Base-by-base conservation (phyloP, 768 basidiomycete genomes). In the Lyophyllum semitale region DNA sequence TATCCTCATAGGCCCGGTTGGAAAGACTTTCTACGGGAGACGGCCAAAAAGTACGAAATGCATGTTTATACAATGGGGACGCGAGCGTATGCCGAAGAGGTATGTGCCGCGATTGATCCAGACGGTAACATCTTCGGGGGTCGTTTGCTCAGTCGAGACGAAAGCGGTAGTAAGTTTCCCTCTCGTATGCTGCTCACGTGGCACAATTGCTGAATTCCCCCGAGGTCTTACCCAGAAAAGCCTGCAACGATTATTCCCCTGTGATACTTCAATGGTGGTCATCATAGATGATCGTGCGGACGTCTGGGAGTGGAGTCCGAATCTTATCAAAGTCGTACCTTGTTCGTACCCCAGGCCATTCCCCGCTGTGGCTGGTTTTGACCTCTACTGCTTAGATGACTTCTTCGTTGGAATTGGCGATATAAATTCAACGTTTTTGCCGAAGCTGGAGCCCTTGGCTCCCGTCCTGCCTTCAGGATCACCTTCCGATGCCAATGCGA, bases 51-150 rank as follows among this genome's bases (percentile, higher is more conserved):
- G 66, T 99, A 96, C 71, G 95, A 98, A 74, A 94, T 98, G 94
- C 97, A 98, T 69, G 95, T 99, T 44, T 99, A 99, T 72, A 99
- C 96, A 22, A 98, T 98, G 95, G 97, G 97, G 51, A 98, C 96
- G 23, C 86, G 97, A 42, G 89, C 93, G 42, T 99, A 98, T 71
- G 97, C 97, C 33, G 91, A 95, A 71, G 84, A 94, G 69, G 96
- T 98, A 18, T 97, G 95, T 70, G 84, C 88, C 44, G 89, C 93
- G 25, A 93, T 99, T 66, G 97, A 99, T 75, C 93, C 96, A 13
- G 84, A 88, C 48, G 85, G 86, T 4, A 86, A 78, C 69, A 77
- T 89, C 60, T 99, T 99, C 64, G 89, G 92, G 45, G 89, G 88
- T 35, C 83, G 97, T 49, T 81, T 99, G 38, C 71, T 99, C 42